Percentiles rank a stretch among this genome's conserved stretches.
These are phyloP conservation scores for Arctium minus DNA, from an alignment of 129 eudicot species.

Conservation along the genomic window DNA sequence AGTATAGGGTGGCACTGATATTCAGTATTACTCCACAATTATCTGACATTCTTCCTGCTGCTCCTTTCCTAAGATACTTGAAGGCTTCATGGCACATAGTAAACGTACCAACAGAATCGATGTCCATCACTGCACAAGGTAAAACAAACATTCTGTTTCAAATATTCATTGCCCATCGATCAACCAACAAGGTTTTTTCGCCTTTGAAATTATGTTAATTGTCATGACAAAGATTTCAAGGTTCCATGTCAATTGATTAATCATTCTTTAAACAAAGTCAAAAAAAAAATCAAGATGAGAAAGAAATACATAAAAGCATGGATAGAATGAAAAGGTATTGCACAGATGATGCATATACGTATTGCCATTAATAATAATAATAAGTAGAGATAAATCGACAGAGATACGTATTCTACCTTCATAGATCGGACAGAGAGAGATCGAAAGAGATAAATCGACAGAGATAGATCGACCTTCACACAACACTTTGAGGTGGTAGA, in stretches of 20 bases:
- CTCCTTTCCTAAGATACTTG: conserved; percentile 73
- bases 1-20: conserved; percentile 92
- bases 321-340: not conserved
- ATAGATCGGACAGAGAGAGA: too few relatives aligned
- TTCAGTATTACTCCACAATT: conserved; percentile 72
- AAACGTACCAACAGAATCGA: conserved; percentile 94
- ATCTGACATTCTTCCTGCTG: conserved; percentile 54
- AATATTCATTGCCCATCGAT: too few relatives aligned
- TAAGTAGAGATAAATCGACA: not conserved
- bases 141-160: not conserved
- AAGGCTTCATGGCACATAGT: conserved; percentile 91
- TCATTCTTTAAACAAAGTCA: too few relatives aligned
- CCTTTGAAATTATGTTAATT: too few relatives aligned
- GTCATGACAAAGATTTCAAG: not conserved
- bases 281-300: too few relatives aligned
- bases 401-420: too few relatives aligned
- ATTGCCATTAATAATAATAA: not conserved
- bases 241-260: too few relatives aligned
- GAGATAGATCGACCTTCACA: too few relatives aligned
- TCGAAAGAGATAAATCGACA: too few relatives aligned
- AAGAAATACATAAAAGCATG: not conserved
- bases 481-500: too few relatives aligned
- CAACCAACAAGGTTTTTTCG: too few relatives aligned
- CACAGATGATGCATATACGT: too few relatives aligned
- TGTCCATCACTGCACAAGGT: conserved; percentile 67